Conservation (phyloP, 31 red algal genomes). For the Bonnemaisonia californica region DNA sequence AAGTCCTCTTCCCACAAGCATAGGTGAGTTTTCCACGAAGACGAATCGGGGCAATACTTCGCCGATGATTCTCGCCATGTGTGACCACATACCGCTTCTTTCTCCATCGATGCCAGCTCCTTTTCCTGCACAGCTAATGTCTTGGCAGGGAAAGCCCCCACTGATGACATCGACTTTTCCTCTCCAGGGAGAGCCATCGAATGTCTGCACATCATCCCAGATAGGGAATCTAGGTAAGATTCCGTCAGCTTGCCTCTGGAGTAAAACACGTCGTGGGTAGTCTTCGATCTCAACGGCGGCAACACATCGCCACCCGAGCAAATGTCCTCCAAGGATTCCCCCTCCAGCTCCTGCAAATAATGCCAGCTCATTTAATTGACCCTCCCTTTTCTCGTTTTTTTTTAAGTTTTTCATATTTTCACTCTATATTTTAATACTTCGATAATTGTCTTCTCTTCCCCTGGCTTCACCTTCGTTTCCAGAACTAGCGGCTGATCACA, state of each 20-base stretch:
- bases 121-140: background rate
- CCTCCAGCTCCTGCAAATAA: too few relatives aligned
- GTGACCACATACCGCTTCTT: slow-evolving; percentile 1
- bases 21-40: slow-evolving; percentile 18
- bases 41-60: slow-evolving; percentile 19
- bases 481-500: too few relatives aligned
- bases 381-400: too few relatives aligned
- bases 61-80: slow-evolving; percentile 11
- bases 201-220: slow-evolving; percentile 18
- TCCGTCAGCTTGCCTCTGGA: background rate
- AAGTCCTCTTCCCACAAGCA: slow-evolving; percentile 13
- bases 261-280: slow-evolving; percentile 10
- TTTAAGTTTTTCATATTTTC: too few relatives aligned
- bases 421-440: too few relatives aligned
- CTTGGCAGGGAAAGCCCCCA: slow-evolving; percentile 23
- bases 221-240: background rate
- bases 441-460: too few relatives aligned
- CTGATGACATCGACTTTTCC: slow-evolving; percentile 13
- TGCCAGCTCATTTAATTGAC: too few relatives aligned
- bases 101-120: slow-evolving; percentile 19
- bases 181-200: slow-evolving; percentile 12
- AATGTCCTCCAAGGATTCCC: too few relatives aligned
- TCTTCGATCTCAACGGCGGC: background rate
- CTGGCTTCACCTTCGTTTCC: too few relatives aligned
- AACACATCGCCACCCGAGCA: slow-evolving; percentile 9